phyloP scores from a whole-genome alignment of 2,329 filamentous ascomycete species.

The Monilinia laxa region DNA sequence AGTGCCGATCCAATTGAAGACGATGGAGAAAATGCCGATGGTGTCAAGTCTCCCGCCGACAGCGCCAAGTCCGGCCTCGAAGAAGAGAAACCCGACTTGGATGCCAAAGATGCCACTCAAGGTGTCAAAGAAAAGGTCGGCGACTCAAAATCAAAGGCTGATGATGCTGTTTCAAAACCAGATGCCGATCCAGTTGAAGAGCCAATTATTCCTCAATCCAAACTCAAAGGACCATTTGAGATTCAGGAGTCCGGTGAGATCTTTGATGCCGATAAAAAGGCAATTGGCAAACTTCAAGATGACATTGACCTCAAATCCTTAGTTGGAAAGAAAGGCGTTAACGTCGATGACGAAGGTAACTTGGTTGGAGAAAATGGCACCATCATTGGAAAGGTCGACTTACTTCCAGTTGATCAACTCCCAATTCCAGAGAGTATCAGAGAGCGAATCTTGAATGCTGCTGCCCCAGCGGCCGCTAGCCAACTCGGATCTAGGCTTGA shows the following conservation, averaged over 20 bases:
- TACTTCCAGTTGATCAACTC: slow-evolving; percentile 21
- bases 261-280: slow-evolving; percentile 16
- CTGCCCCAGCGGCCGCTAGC: slow-evolving; percentile 1
- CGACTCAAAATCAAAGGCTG: neutral
- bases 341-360: slow-evolving; percentile 59
- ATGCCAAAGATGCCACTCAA: neutral
- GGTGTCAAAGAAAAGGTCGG: neutral
- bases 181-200: slow-evolving; percentile 13
- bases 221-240: slow-evolving; percentile 21
- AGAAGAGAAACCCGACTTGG: slow-evolving; percentile 41
- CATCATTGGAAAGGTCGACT: slow-evolving; percentile 54
- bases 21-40: slow-evolving; percentile 26
- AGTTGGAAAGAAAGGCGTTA: slow-evolving; percentile 43
- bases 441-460: slow-evolving; percentile 16
- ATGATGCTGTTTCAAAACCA: slow-evolving; percentile 41
- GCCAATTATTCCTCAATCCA: slow-evolving; percentile 16
- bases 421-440: slow-evolving; percentile 21
- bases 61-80: slow-evolving; percentile 23
- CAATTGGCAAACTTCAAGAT: slow-evolving; percentile 21
- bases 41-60: slow-evolving; percentile 20
- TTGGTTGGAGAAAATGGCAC: slow-evolving; percentile 59
- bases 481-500: slow-evolving; percentile 16
- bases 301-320: slow-evolving; percentile 14
- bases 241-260: slow-evolving; percentile 22
- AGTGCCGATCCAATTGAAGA: slow-evolving; percentile 25